Evolutionary conservation across 345 rosid species (phyloP).

Genomic region (Jatropha curcas): DNA sequence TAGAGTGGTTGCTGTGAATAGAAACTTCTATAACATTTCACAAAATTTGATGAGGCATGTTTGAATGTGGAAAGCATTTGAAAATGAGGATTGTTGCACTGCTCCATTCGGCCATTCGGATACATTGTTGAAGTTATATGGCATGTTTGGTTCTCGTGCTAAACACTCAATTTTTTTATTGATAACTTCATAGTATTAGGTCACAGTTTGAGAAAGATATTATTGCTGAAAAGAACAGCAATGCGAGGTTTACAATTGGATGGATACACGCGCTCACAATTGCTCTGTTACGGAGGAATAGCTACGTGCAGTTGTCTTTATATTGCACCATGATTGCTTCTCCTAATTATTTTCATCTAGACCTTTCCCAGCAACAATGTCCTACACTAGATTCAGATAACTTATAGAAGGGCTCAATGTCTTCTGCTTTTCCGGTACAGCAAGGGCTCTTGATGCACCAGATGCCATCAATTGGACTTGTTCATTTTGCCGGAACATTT

Average conservation of each 20-base stretch:
- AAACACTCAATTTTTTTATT: neutral
- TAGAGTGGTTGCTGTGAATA: slow-evolving; percentile 2
- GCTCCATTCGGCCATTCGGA: neutral
- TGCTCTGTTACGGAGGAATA: too few relatives aligned
- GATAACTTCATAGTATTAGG: neutral
- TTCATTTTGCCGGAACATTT: slow-evolving; percentile 1
- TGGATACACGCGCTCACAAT: too few relatives aligned
- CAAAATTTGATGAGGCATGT: neutral
- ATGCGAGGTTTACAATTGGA: too few relatives aligned
- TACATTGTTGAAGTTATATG: neutral
- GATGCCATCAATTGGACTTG: neutral
- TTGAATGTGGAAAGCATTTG: neutral
- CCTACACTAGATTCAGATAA: neutral
- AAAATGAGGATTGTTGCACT: neutral
- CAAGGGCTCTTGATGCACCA: neutral
- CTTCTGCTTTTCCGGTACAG: neutral
- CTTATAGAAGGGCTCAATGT: neutral
- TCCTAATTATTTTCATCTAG: neutral
- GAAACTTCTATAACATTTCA: neutral
- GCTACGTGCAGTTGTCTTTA: too few relatives aligned
- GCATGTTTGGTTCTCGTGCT: too few relatives aligned
- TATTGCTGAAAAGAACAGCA: too few relatives aligned
- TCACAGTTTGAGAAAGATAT: too few relatives aligned
- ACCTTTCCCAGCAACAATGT: neutral
- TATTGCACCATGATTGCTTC: neutral